A percentile compares a stretch with the other conserved stretches of the same genome.
Evolutionary conservation across 225 moss, liverwort and hornwort genomes (phyloP).

Genomic region (Sphagnum contortum): DNA sequence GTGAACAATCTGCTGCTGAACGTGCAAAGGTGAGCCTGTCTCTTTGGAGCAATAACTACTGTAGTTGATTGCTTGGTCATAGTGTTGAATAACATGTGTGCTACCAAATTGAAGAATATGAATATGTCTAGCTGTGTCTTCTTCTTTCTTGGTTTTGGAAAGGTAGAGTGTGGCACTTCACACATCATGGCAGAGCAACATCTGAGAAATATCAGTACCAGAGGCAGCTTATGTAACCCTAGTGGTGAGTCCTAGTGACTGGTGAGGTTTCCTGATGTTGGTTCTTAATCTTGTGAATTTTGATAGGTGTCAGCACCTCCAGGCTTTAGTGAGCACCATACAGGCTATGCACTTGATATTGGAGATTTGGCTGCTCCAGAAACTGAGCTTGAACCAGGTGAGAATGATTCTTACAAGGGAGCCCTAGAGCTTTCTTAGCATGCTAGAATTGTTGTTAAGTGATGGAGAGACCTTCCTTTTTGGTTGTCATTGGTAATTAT

Average conservation of each 20-base stretch:
- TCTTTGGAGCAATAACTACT: neutral
- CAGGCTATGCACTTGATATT: slow-evolving; percentile 60
- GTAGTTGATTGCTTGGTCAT: neutral
- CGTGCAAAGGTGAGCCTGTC: slow-evolving; percentile 27
- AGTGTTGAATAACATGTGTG: too few species aligned
- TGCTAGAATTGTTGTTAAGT: too few species aligned
- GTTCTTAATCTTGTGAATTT: too few species aligned
- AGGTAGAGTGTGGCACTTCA: too few species aligned
- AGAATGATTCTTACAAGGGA: neutral
- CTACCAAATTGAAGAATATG: neutral
- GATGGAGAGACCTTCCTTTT: too few species aligned
- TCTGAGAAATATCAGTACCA: too few species aligned
- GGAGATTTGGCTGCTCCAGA: slow-evolving; percentile 30
- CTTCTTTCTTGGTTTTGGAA: neutral
- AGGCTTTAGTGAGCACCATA: slow-evolving; percentile 61
- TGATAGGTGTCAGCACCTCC: slow-evolving; percentile 42
- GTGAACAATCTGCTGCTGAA: slow-evolving; percentile 26
- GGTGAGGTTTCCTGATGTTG: too few species aligned
- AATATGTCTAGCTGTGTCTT: neutral
- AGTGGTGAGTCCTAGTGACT: too few species aligned
- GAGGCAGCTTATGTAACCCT: too few species aligned
- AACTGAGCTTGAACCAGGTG: slow-evolving; percentile 23
- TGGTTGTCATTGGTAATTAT: too few species aligned
- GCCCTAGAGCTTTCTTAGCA: too few species aligned
- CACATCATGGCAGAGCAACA: too few species aligned